These are phyloP conservation scores for Myochromella boudieri DNA, from an alignment of 768 basidiomycete species.

Conservation along the genomic window DNA sequence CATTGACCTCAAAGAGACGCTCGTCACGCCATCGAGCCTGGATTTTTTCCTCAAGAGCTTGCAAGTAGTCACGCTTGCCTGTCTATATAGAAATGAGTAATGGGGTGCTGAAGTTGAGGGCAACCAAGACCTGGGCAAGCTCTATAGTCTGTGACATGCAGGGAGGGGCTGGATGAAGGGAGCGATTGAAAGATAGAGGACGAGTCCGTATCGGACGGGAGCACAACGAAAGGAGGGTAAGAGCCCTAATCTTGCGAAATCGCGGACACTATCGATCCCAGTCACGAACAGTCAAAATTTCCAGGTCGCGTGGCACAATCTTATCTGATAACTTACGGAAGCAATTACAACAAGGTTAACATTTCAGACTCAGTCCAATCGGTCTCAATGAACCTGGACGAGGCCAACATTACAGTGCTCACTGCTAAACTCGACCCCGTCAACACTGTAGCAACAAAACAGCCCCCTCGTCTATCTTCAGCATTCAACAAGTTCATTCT, in stretches of 20 bases:
- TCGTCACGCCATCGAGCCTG: slow-evolving; percentile 80
- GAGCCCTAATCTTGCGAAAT: slow-evolving; percentile 18
- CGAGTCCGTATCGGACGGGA: slow-evolving; percentile 32
- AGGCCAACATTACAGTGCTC: background rate
- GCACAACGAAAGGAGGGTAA: slow-evolving; percentile 23
- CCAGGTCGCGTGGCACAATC: slow-evolving; percentile 12
- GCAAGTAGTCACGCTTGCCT: slow-evolving; percentile 88
- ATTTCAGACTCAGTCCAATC: too few species aligned
- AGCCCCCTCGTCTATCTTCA: slow-evolving; percentile 16
- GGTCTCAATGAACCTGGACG: background rate
- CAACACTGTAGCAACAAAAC: background rate
- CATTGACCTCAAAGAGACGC: slow-evolving; percentile 80
- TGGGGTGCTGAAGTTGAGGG: background rate
- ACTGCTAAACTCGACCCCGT: background rate
- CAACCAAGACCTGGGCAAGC: slow-evolving; percentile 51
- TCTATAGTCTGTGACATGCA: slow-evolving; percentile 66
- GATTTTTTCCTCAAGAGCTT: slow-evolving; percentile 78
- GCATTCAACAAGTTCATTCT: slow-evolving; percentile 85
- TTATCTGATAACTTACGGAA: slow-evolving; percentile 10
- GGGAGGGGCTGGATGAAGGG: slow-evolving; percentile 15
- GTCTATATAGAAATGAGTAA: slow-evolving; percentile 56
- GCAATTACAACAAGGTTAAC: too few species aligned
- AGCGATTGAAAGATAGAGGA: slow-evolving; percentile 28
- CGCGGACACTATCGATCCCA: slow-evolving; percentile 20
- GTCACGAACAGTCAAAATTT: slow-evolving; percentile 16